Conservation (phyloP, 805 yeast species). For the Tetrapisispora arboricola region DNA sequence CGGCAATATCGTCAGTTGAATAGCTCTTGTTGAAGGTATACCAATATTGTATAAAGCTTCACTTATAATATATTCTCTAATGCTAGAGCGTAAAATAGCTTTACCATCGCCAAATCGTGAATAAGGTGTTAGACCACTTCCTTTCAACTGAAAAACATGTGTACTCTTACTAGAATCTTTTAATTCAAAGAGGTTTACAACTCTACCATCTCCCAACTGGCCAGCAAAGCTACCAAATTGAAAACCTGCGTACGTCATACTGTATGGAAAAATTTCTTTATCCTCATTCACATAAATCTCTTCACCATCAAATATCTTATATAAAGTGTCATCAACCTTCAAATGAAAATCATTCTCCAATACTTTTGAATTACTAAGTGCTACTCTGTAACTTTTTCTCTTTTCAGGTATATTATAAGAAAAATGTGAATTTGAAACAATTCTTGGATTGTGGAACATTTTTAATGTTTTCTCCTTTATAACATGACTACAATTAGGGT, state of each 20-base stretch:
- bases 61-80: slow-evolving; percentile 78
- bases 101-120: slow-evolving; percentile 96
- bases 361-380: slow-evolving; percentile 45
- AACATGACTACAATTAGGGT: neutral
- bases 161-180: slow-evolving; percentile 36
- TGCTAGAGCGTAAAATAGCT: slow-evolving; percentile 79
- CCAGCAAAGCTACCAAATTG: slow-evolving; percentile 97
- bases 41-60: slow-evolving; percentile 75
- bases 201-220: slow-evolving; percentile 94
- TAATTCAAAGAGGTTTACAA: slow-evolving; percentile 67
- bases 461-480: slow-evolving; percentile 13
- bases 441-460: slow-evolving; percentile 42
- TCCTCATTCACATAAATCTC: slow-evolving; percentile 28
- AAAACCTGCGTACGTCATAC: slow-evolving; percentile 91
- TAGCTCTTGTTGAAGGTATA: slow-evolving; percentile 78
- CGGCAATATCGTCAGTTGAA: slow-evolving; percentile 64
- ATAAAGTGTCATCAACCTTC: slow-evolving; percentile 36
- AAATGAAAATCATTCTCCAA: slow-evolving; percentile 60
- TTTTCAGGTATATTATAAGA: slow-evolving; percentile 64
- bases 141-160: slow-evolving; percentile 63
- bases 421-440: slow-evolving; percentile 50
- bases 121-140: slow-evolving; percentile 85
- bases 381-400: slow-evolving; percentile 38
- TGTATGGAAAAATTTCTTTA: slow-evolving; percentile 56
- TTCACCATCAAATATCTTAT: slow-evolving; percentile 53